phyloP scores from a whole-genome alignment of 441 rosid genomes.

The Adansonia madagascariensis region DNA sequence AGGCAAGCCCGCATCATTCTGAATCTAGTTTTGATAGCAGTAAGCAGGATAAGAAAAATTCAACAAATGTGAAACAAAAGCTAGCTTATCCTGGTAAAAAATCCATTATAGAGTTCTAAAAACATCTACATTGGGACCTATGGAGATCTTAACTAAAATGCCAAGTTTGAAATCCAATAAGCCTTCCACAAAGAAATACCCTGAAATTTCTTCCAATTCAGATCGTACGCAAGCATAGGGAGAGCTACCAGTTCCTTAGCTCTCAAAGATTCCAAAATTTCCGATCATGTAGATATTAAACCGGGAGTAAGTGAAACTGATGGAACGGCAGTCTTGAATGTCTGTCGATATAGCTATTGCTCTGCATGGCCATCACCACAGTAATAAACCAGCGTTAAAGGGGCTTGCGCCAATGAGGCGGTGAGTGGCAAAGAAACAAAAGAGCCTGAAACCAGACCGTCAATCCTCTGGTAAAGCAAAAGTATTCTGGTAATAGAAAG shows the following conservation, averaged over 20 bases:
- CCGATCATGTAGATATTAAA: conserved; percentile 41
- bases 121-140: conserved; percentile 46
- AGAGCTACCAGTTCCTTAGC: conserved; percentile 82
- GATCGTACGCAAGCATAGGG: conserved; percentile 36
- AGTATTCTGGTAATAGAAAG: conserved; percentile 39
- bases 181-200: conserved; percentile 27
- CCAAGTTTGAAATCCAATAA: conserved; percentile 47
- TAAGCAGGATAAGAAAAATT: conserved; percentile 22
- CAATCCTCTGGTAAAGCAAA: conserved; percentile 45
- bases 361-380: conserved; percentile 73
- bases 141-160: conserved; percentile 43
- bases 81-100: conserved; percentile 16
- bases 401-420: conserved; percentile 69
- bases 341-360: conserved; percentile 79
- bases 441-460: conserved; percentile 45
- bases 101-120: conserved; percentile 35
- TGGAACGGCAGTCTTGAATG: conserved; percentile 38
- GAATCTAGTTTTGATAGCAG: conserved; percentile 36
- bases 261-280: conserved; percentile 68
- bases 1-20: conserved; percentile 38
- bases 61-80: background rate
- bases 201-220: conserved; percentile 26
- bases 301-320: conserved; percentile 39
- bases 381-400: conserved; percentile 54
- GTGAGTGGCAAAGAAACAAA: conserved; percentile 51